phyloP scores from a whole-genome alignment of 2,329 filamentous ascomycete species.

The Chaetomium strumarium region DNA sequence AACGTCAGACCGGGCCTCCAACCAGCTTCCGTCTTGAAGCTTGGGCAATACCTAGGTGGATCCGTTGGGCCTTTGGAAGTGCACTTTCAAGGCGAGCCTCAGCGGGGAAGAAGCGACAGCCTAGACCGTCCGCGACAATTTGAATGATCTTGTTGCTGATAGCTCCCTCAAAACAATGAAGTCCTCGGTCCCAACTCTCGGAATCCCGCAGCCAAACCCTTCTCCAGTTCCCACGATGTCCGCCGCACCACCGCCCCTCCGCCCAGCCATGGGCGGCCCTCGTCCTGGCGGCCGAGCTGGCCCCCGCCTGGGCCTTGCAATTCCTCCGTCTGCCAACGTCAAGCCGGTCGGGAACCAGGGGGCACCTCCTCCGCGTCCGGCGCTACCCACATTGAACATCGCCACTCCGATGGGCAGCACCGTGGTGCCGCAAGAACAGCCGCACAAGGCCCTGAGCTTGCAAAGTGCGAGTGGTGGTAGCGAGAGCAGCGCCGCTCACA shows the following conservation, averaged over 20 bases:
- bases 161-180: slow-evolving; percentile 5
- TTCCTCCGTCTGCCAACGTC: slow-evolving; percentile 77
- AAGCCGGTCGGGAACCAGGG: slow-evolving; percentile 62
- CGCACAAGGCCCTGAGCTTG: slow-evolving; percentile 45
- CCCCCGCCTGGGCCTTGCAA: slow-evolving; percentile 80
- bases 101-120: neutral
- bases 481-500: slow-evolving; percentile 72
- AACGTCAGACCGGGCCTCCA: too few species aligned
- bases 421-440: slow-evolving; percentile 63
- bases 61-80: neutral
- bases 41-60: neutral
- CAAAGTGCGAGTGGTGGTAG: slow-evolving; percentile 68
- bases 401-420: slow-evolving; percentile 81
- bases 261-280: slow-evolving; percentile 71
- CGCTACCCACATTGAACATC: slow-evolving; percentile 73
- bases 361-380: slow-evolving; percentile 46
- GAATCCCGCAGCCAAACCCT: slow-evolving; percentile 26
- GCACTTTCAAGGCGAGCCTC: neutral
- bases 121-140: neutral
- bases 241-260: slow-evolving; percentile 71
- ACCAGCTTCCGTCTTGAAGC: neutral
- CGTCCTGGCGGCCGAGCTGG: slow-evolving; percentile 55
- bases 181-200: slow-evolving; percentile 15
- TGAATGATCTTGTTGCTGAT: neutral
- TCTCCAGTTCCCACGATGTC: slow-evolving; percentile 56